Evolutionary conservation across 23 red algal genomes (phyloP).

Genomic region (Pyropia yezoensis): DNA sequence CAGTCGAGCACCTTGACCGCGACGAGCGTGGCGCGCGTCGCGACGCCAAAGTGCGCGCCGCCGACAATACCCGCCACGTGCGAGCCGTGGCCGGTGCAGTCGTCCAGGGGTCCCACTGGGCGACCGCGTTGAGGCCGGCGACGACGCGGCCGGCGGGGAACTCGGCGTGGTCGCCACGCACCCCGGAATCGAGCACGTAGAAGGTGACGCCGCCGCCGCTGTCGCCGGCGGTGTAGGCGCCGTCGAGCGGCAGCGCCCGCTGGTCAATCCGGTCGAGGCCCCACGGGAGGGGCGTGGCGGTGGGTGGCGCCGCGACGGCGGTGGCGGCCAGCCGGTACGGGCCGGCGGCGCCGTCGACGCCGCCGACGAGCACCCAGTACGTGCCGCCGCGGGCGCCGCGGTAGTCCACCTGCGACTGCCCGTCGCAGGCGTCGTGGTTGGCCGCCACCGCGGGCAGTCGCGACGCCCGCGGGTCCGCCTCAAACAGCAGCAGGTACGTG

Average conservation of each 20-base stretch:
- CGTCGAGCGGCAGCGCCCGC: constrained; percentile 31
- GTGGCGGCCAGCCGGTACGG: constrained; percentile 22
- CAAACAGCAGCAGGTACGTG: constrained; percentile 46
- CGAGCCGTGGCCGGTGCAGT: constrained; percentile 79
- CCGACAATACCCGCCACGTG: constrained; percentile 42
- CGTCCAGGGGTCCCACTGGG: constrained; percentile 15
- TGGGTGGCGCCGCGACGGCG: constrained; percentile 1
- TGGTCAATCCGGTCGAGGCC: constrained; percentile 71
- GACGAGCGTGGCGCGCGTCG: constrained; percentile 25
- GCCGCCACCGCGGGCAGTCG: constrained; percentile 6
- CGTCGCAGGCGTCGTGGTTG: constrained; percentile 23
- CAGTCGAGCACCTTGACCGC: constrained; percentile 35
- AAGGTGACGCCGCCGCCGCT: constrained; percentile 33
- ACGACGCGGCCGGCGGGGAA: constrained; percentile 36
- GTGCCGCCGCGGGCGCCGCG: neutral
- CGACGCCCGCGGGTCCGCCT: constrained; percentile 11
- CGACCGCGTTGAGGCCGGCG: constrained; percentile 47
- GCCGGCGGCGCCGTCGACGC: constrained; percentile 10
- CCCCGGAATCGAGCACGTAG: constrained; percentile 67
- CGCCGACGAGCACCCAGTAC: constrained; percentile 45
- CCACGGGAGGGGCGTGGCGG: constrained; percentile 35
- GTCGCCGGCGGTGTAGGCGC: constrained; percentile 13
- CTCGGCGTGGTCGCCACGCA: constrained; percentile 35
- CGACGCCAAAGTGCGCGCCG: constrained; percentile 43
- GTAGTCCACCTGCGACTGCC: neutral